phyloP scores from a whole-genome alignment of 129 eudicot species.

The Solidago caesia region DNA sequence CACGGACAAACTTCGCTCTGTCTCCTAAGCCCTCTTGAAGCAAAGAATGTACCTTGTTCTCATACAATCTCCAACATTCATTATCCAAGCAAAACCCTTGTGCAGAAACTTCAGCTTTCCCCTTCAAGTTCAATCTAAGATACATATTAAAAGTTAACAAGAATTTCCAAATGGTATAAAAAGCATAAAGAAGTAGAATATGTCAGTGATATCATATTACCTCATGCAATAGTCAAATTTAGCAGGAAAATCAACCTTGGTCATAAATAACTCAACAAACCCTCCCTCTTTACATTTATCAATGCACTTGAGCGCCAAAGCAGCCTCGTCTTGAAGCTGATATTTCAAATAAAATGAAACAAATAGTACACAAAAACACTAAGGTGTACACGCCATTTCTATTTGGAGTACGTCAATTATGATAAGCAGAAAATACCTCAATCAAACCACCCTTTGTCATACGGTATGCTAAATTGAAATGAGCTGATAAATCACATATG shows the following conservation, averaged over 20 bases:
- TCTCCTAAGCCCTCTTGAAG: conserved; percentile 68
- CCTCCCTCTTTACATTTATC: conserved; percentile 75
- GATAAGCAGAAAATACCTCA: conserved; percentile 53
- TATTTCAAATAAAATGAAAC: not conserved
- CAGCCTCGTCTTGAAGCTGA: conserved; percentile 85
- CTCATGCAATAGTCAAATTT: conserved; percentile 84
- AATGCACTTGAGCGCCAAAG: conserved; percentile 57
- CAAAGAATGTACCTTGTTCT: conserved; percentile 59
- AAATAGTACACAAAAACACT: not conserved
- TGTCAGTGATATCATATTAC: conserved; percentile 38
- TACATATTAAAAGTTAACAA: conserved; percentile 11
- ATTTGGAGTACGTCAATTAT: not conserved
- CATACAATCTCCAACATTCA: conserved; percentile 91
- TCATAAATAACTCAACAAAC: conserved; percentile 79
- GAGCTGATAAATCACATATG: conserved; percentile 63
- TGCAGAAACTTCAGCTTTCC: conserved; percentile 40
- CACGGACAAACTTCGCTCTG: conserved; percentile 72
- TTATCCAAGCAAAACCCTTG: conserved; percentile 76
- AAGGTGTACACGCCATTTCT: not conserved
- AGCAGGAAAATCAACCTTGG: conserved; percentile 75
- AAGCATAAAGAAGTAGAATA: not conserved
- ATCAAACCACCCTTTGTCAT: conserved; percentile 60
- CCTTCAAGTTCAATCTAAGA: conserved; percentile 75
- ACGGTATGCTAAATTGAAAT: conserved; percentile 70
- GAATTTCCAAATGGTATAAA: conserved; percentile 7